phyloP scores from a whole-genome alignment of 2,329 filamentous ascomycete genomes.

The Zasmidium cellare region DNA sequence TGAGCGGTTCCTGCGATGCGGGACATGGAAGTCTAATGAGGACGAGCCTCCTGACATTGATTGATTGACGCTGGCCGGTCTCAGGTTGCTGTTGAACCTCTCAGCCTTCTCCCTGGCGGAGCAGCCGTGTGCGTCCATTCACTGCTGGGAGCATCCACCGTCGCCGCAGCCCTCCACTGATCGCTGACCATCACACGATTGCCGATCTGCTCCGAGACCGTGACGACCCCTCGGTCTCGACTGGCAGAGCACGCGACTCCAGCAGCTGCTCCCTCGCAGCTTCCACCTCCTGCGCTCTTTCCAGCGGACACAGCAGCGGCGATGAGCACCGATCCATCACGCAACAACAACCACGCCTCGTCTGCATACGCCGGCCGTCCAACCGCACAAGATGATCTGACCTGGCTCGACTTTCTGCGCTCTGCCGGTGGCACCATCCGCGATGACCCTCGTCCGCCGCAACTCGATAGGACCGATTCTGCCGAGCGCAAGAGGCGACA shows the following conservation, averaged over 20 bases:
- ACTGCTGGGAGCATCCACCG: neutral
- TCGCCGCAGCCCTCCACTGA: neutral
- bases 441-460: slow-evolving; percentile 1
- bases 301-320: neutral
- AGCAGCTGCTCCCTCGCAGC: neutral
- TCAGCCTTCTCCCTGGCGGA: neutral
- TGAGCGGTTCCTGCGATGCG: too few species aligned
- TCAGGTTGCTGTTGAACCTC: too few species aligned
- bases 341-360: neutral
- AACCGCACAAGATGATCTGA: slow-evolving; percentile 17
- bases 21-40: too few species aligned
- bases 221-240: neutral
- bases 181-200: neutral
- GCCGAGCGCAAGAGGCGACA: slow-evolving; percentile 31
- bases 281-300: neutral
- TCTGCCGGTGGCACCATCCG: slow-evolving; percentile 25
- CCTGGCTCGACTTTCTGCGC: slow-evolving; percentile 27
- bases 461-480: slow-evolving; percentile 17
- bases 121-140: neutral
- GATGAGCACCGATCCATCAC: slow-evolving; percentile 1
- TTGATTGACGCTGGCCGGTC: too few species aligned
- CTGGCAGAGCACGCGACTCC: neutral
- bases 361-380: slow-evolving; percentile 7
- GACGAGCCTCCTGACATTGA: too few species aligned
- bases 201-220: neutral